Evolutionary conservation across 2,329 filamentous ascomycete genomes (phyloP).

Genomic region (Colletotrichum musicola): DNA sequence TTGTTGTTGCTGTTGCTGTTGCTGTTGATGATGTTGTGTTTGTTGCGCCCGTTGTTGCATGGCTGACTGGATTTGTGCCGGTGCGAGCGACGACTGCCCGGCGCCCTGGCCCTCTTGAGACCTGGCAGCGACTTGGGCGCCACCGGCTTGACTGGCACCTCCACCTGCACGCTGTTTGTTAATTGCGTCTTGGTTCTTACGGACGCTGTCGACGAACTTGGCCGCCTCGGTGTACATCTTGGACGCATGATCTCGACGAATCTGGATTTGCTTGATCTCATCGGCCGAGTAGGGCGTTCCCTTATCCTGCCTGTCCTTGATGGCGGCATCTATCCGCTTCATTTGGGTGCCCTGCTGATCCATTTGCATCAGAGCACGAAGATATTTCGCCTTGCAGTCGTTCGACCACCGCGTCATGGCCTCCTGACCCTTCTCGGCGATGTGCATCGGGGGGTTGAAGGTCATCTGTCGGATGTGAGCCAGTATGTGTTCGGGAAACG

Average conservation of each 20-base stretch:
- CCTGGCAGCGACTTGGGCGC: slow-evolving; percentile 11
- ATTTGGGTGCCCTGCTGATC: slow-evolving; percentile 59
- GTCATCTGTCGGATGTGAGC: slow-evolving; percentile 62
- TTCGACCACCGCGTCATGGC: slow-evolving; percentile 61
- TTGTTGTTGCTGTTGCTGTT: slow-evolving; percentile 43
- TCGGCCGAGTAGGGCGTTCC: slow-evolving; percentile 60
- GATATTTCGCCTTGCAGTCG: slow-evolving; percentile 61
- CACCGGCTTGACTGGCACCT: slow-evolving; percentile 43
- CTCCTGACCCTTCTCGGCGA: slow-evolving; percentile 58
- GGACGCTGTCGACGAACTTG: slow-evolving; percentile 61
- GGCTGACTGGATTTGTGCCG: no score
- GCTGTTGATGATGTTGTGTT: slow-evolving; percentile 40
- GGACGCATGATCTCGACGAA: slow-evolving; percentile 57
- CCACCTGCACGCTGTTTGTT: slow-evolving; percentile 41
- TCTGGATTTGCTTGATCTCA: slow-evolving; percentile 59
- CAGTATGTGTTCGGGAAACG: slow-evolving; percentile 58
- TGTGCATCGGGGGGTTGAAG: slow-evolving; percentile 56
- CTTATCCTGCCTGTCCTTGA: slow-evolving; percentile 57
- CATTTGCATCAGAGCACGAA: slow-evolving; percentile 62
- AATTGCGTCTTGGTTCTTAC: slow-evolving; percentile 58
- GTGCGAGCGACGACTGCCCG: no score
- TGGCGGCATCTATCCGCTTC: slow-evolving; percentile 55
- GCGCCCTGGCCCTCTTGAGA: neutral
- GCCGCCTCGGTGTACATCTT: slow-evolving; percentile 62
- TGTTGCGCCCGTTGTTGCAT: slow-evolving; percentile 40